These are phyloP conservation scores for Paraglomus brasilianum DNA, from an alignment of 192 early-diverging fungal species.

Conservation along the genomic window DNA sequence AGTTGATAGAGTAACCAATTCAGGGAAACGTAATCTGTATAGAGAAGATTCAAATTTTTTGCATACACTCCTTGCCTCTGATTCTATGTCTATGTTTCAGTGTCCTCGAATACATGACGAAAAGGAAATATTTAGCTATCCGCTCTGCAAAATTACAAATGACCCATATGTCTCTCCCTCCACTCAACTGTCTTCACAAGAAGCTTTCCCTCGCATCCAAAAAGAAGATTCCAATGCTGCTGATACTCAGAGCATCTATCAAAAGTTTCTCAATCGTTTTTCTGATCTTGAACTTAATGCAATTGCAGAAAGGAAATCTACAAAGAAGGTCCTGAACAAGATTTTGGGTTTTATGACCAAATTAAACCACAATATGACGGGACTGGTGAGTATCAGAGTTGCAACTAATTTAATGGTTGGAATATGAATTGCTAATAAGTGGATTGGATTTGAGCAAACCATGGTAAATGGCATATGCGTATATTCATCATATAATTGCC, in stretches of 20 bases:
- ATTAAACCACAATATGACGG: not conserved
- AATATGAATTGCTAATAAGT: not conserved
- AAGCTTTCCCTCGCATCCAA: conserved; percentile 42
- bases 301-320: conserved; percentile 72
- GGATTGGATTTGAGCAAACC: too few relatives aligned
- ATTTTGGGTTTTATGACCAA: not conserved
- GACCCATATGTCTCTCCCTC: not conserved
- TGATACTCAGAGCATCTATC: conserved; percentile 59
- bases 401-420: too few relatives aligned
- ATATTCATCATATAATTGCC: not conserved
- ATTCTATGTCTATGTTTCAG: too few relatives aligned
- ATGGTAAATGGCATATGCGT: not conserved
- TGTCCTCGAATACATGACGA: too few relatives aligned
- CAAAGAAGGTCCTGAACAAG: conserved; percentile 62
- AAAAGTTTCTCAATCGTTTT: conserved; percentile 87
- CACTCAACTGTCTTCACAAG: conserved; percentile 50
- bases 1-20: too few relatives aligned
- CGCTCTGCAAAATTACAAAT: too few relatives aligned
- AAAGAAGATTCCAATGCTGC: too few relatives aligned
- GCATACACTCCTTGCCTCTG: too few relatives aligned
- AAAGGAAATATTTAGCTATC: too few relatives aligned
- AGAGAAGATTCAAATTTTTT: too few relatives aligned
- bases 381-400: conserved; percentile 2
- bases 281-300: conserved; percentile 76
- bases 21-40: too few relatives aligned